Evolutionary conservation across 371 early-diverging fungal species (phyloP), one percentile per base, ranked within the genome.

Genomic region (Apophysomyces trapeziformis): DNA sequence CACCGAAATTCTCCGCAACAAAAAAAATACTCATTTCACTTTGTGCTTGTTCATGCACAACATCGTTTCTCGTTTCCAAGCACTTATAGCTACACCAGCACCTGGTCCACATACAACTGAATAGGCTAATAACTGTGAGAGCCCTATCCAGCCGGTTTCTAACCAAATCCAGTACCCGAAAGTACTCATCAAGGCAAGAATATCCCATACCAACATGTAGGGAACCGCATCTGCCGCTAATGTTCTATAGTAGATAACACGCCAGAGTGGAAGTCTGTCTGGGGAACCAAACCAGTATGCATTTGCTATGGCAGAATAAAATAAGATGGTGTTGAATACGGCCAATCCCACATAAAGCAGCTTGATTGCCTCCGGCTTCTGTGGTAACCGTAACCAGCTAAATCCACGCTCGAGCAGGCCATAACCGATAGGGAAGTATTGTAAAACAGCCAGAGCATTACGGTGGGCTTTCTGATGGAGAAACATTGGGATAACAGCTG

Each of bases 191-290:
- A 61, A 9, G 1, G 32, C 41, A n/a, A 45, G 6, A 37, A 61
- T 46, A 35, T 61, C 61, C 26, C 41, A 44, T 43, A 61, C 46
- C 44, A 61, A 45, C 61, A 61, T 63, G 18, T 56, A 45, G 14
- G 54, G 36, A n/a, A 63, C 41, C 36, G 61, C 44, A 26, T 61
- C 61, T 37, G 9, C 37, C 21, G 11, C 9, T 35, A 39, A 50
- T 54, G 54, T 36, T 12, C 13, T 36, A 13, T 26, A 9, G 14
- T 38, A 38, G 21, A 21, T 2, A 50, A 50, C 7, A 21, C 21
- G 54, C 4, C 16, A 9, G 21, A 50, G 11, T 8, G 16, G 54
- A 21, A 4, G 9, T 0, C 21, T 50, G 21, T 26, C 16, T 5
- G 54, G 21, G 54, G 16, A 5, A 21, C 21, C 54, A 16, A 50